Evolutionary conservation across 2,329 filamentous ascomycete species (phyloP), one percentile per base, ranked within the genome.

Genomic region (Colletotrichum lindemuthianum): DNA sequence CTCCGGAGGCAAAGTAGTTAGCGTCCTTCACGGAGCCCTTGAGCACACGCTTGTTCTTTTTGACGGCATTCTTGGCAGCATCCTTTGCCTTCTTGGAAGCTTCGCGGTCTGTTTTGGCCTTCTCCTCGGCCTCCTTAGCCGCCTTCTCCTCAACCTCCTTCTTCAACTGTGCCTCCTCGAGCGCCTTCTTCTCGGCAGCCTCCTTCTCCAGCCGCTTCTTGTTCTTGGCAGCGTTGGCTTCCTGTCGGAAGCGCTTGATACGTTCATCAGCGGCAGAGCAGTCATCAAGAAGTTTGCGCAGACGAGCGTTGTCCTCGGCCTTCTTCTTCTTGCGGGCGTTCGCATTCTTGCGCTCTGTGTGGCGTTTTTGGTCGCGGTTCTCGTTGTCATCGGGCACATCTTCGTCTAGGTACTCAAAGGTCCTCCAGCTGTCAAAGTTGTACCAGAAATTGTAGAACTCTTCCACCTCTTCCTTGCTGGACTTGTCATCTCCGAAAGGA

Each of bases 381-480:
- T 98, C 96, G 79, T 96, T 97, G 84, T 99, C 96, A 75, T 99
- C 96, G 44, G 96, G 96, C 36, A 99, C 95, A 76, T 99, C 96
- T 84, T 99, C 96, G 75, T 99, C 96, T 65, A 97, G 91, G 81
- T 99, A 99, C 82, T 99, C 96, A 74, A 99, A 99, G 3, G 92
- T 90, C 67, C 96, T 87, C 96, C 96, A 99, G 79, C 91, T 96
- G 86, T 99, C 96, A 73, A 99, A 97, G 86, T 95, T 96, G 86
- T 98, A 99, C 90, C 92, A 99, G 85, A 98, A 99, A 86, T 99
- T 97, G 88, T 99, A 99, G 80, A 99, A 99, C 58, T 85, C 84
- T 76, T 98, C 94, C 50, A 99, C 96, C 8, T 97, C 90, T 75
- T 96, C 92, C 80, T 94, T 92, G 72, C 88, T 88, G 74, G 92